phyloP scores from a whole-genome alignment of 192 early-diverging fungal species.

The Coemansia sp. region DNA sequence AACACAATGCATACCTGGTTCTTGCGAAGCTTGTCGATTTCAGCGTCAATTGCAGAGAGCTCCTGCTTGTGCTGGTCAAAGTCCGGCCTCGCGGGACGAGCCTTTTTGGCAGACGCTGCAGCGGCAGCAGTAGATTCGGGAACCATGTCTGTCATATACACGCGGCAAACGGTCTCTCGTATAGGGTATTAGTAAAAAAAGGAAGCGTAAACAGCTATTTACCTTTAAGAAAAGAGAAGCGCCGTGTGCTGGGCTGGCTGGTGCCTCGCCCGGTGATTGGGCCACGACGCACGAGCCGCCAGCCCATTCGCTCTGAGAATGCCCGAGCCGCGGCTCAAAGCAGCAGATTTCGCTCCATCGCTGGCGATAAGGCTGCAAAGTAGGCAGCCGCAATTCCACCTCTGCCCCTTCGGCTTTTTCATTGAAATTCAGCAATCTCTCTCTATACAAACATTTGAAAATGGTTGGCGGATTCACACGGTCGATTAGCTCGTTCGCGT shows the following conservation, averaged over 20 bases:
- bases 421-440: not conserved
- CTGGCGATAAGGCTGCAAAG: not conserved
- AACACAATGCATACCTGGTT: conserved; percentile 51
- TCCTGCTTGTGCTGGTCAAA: conserved; percentile 55
- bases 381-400: no score
- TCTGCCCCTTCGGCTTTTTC: no score
- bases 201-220: not conserved
- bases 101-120: conserved; percentile 15
- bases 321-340: not conserved
- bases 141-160: conserved; percentile 23
- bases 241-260: no score
- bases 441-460: not conserved
- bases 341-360: not conserved
- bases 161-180: not conserved
- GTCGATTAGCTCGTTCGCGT: conserved; percentile 40
- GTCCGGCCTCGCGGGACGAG: conserved; percentile 56
- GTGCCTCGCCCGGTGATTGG: not conserved
- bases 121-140: conserved; percentile 27
- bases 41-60: conserved; percentile 58
- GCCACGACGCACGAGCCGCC: not conserved
- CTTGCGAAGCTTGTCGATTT: conserved; percentile 61
- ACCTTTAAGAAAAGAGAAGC: conserved; percentile 3
- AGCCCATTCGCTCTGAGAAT: not conserved
- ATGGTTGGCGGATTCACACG: conserved; percentile 51
- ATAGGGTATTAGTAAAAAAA: not conserved